phyloP scores from a whole-genome alignment of 2,329 filamentous ascomycete species.

The Cytospora mali region DNA sequence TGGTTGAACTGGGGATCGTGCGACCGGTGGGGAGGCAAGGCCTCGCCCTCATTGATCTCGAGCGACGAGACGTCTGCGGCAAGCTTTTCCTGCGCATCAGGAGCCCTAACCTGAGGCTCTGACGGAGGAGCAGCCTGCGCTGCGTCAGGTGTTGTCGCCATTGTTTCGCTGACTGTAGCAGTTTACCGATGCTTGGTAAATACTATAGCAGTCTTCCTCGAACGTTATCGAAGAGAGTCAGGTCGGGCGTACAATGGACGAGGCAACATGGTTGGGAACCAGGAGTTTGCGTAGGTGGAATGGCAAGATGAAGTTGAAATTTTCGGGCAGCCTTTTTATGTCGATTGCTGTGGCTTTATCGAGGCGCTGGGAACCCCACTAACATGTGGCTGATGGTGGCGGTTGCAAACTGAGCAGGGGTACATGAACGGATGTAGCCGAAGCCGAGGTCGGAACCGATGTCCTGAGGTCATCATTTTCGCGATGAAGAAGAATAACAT shows the following conservation, averaged over 20 bases:
- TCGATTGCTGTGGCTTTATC: constrained; percentile 11
- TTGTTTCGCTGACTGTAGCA: constrained; percentile 6
- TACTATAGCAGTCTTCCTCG: constrained; percentile 1
- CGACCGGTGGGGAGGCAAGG: constrained; percentile 63
- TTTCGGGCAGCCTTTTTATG: constrained; percentile 22
- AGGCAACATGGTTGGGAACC: constrained; percentile 24
- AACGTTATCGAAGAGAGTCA: constrained; percentile 11
- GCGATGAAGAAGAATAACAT: neutral
- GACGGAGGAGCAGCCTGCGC: constrained; percentile 24
- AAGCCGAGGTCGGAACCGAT: constrained; percentile 23
- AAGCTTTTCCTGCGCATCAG: constrained; percentile 25
- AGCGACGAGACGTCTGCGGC: constrained; percentile 23
- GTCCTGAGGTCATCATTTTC: constrained; percentile 18
- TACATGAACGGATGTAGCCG: neutral
- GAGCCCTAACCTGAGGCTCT: constrained; percentile 31
- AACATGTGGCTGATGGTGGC: neutral
- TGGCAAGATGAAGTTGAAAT: constrained; percentile 16
- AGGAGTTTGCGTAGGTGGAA: neutral
- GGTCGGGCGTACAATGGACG: neutral
- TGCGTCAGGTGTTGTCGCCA: constrained; percentile 24
- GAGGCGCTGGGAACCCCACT: neutral
- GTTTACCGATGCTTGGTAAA: neutral
- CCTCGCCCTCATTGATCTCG: neutral
- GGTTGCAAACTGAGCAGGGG: neutral
- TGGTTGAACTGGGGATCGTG: constrained; percentile 73